Conservation (phyloP, 257 asterid species). For the Solanum peruvianum region DNA sequence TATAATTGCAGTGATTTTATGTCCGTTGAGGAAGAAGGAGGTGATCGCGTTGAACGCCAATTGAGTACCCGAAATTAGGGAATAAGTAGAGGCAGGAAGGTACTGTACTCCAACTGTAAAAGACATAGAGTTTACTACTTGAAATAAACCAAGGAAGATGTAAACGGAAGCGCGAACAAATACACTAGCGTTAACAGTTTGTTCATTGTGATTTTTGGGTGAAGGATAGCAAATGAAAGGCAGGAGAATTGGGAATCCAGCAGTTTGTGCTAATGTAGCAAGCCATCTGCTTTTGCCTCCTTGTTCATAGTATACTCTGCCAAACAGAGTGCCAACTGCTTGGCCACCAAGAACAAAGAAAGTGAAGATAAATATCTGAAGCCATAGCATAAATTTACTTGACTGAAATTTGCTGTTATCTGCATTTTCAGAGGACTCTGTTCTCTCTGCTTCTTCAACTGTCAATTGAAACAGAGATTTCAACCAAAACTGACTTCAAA, state of each 20-base stretch:
- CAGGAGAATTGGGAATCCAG: neutral
- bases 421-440: neutral
- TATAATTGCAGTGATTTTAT: conserved; percentile 17
- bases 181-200: too few relatives aligned
- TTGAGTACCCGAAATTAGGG: conserved; percentile 27
- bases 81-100: conserved; percentile 28
- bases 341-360: neutral
- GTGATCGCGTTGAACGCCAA: conserved; percentile 37
- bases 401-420: neutral
- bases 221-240: neutral
- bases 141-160: conserved; percentile 2
- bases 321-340: neutral
- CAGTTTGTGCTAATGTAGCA: conserved; percentile 1
- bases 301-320: neutral
- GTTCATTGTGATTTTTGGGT: neutral
- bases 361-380: neutral
- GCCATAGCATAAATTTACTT: neutral
- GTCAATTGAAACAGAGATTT: neutral
- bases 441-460: neutral
- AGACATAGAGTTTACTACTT: conserved; percentile 2
- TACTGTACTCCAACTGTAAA: conserved; percentile 21
- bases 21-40: conserved; percentile 28
- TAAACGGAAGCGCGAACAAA: neutral
- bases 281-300: conserved; percentile 6
- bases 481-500: neutral